These are phyloP conservation scores for Pezicula neosporulosa DNA, from an alignment of 2,329 filamentous ascomycete genomes.

Conservation along the genomic window DNA sequence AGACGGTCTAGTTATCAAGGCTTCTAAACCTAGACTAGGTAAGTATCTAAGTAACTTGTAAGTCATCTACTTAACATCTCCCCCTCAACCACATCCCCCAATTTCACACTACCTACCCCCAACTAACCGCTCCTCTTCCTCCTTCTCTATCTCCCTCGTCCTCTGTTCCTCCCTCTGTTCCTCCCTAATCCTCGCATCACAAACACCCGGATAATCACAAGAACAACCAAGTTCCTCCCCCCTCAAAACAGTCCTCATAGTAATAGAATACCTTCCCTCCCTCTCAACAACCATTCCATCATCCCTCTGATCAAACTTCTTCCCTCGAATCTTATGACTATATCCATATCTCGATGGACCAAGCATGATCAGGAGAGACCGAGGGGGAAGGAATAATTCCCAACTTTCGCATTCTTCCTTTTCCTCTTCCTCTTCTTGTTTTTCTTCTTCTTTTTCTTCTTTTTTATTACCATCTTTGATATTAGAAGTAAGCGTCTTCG, in stretches of 20 bases:
- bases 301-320: constrained; percentile 7
- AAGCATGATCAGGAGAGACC: constrained; percentile 6
- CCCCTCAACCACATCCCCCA: too few relatives aligned
- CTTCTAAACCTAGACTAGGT: too few relatives aligned
- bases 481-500: background rate
- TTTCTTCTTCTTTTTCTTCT: background rate
- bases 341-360: constrained; percentile 8
- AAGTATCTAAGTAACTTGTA: too few relatives aligned
- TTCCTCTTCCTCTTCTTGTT: background rate
- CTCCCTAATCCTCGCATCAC: constrained; percentile 9
- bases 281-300: constrained; percentile 3
- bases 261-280: constrained; percentile 8
- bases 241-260: constrained; percentile 7
- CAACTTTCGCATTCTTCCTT: background rate
- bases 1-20: too few relatives aligned
- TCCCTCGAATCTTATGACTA: constrained; percentile 6
- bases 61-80: too few relatives aligned
- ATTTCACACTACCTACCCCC: too few relatives aligned
- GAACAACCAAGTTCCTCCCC: constrained; percentile 1
- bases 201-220: constrained; percentile 9
- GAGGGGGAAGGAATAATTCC: constrained; percentile 5
- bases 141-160: too few relatives aligned
- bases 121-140: too few relatives aligned
- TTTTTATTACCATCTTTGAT: too few relatives aligned
- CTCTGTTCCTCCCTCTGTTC: background rate